Base-by-base conservation (phyloP, 1,284 basidiomycete species). In the Cutaneotrichosporon daszewskae region DNA sequence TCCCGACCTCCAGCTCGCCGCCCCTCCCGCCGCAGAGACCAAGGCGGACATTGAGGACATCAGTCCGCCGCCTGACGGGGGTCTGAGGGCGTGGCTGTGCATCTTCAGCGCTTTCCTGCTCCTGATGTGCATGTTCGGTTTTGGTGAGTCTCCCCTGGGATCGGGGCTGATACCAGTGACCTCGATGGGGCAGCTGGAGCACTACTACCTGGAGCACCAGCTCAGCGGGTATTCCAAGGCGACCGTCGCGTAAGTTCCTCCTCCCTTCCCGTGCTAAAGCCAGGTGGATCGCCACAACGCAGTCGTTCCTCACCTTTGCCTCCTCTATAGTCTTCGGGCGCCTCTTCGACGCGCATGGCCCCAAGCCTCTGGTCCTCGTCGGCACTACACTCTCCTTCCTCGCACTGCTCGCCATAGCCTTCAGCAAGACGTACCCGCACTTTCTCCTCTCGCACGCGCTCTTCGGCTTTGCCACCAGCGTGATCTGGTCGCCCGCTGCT, bases 401-500 rank as follows among this genome's bases (percentile, higher is more conserved):
- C 10, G 33, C 55, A 2, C 44, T 59, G 13, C 41, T 59, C 23
- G 50, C 43, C 14, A 35, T 59, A 2, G 55, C 58, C 3, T 59
- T 40, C 47, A 60, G 9, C 58, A 59, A 55, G 16, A 43, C 58
- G 32, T 71, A 62, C 53, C 66, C 61, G 38, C 66, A 69, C 29
- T 60, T 69, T 47, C 49, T 69, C 10, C 55, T 69, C 1, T 59
- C 62, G 2, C 66, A 69, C 37, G 49, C 58, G 4, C 52, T 62
- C 5, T 65, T 62, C 36, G 68, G 68, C 18, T 44, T 66, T 10
- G 60, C 59, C 0, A 59, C 59, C 1, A 51, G 55, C 2, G 35
- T 65, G 7, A 39, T 69, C 10, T 71, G 66, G 47, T 53, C 63
- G 0, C 65, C 68, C 1, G 54, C 61, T 0, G 66, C 64, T 1